Evolutionary conservation across 331 rosid species (phyloP).

Genomic region (Prunus yedoensis): DNA sequence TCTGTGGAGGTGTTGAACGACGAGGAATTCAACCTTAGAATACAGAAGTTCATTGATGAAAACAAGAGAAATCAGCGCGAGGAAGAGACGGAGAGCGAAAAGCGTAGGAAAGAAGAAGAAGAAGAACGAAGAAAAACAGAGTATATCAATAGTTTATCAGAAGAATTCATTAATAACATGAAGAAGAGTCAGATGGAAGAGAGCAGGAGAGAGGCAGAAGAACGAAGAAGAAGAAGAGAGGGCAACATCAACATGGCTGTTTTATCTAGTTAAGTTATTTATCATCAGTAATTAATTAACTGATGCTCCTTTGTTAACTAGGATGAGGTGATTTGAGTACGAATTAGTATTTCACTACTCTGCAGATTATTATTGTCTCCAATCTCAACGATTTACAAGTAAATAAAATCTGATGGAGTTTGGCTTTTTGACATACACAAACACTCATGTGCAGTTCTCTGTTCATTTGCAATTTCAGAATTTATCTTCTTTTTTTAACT

Average conservation of each 20-base stretch:
- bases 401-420: too few relatives aligned
- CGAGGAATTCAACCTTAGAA: constrained; percentile 58
- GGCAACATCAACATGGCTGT: background rate
- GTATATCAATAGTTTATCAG: background rate
- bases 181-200: background rate
- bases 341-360: too few relatives aligned
- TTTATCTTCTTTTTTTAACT: too few relatives aligned
- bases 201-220: background rate
- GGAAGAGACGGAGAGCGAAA: constrained; percentile 18
- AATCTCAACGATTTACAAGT: too few relatives aligned
- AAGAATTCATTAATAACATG: background rate
- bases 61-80: constrained; percentile 42
- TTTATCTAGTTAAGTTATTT: background rate
- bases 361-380: too few relatives aligned
- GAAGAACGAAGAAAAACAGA: background rate
- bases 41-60: constrained; percentile 56
- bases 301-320: too few relatives aligned
- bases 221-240: background rate
- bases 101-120: background rate
- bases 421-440: too few relatives aligned
- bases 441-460: too few relatives aligned
- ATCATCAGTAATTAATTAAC: too few relatives aligned
- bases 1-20: constrained; percentile 49
- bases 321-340: too few relatives aligned
- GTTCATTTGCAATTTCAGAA: too few relatives aligned